Percentiles rank a stretch among this genome's conserved stretches.
These are phyloP conservation scores for Leccinum uliginosum DNA, from an alignment of 768 basidiomycete species.

Conservation along the genomic window DNA sequence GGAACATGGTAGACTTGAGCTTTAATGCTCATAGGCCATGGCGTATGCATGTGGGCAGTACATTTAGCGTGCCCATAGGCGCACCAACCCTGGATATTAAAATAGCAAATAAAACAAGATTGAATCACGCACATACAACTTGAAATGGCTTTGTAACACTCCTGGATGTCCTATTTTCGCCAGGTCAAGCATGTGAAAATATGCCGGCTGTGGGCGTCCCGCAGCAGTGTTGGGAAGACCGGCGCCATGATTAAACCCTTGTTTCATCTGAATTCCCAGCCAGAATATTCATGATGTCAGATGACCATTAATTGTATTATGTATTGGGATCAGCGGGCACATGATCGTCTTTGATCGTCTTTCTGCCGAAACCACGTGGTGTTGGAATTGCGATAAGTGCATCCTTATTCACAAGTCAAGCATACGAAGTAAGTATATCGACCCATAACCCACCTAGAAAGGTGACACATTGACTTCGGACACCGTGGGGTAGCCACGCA, in stretches of 20 bases:
- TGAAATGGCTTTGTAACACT: slow-evolving; percentile 1
- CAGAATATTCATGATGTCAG: not conserved
- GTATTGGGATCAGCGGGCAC: not conserved
- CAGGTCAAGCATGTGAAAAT: slow-evolving; percentile 3
- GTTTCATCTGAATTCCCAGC: slow-evolving; percentile 13
- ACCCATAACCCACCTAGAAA: not conserved
- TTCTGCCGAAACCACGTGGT: not conserved
- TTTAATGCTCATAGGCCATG: not conserved
- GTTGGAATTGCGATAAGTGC: not conserved
- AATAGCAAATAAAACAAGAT: not conserved
- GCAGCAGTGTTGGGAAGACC: not conserved
- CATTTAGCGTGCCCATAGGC: not conserved
- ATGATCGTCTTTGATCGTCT: not conserved
- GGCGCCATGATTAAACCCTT: slow-evolving; percentile 11
- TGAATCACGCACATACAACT: not conserved
- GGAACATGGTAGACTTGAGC: not conserved
- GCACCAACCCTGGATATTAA: not conserved
- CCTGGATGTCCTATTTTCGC: slow-evolving; percentile 9
- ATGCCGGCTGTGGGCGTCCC: not conserved
- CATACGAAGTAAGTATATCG: not conserved
- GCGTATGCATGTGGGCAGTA: not conserved
- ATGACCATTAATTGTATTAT: not conserved
- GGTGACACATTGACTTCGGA: not conserved
- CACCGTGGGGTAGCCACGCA: not conserved
- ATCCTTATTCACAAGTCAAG: not conserved